These are phyloP conservation scores for Arthrobotrys megalospora DNA, from an alignment of 2,329 filamentous ascomycete genomes.

Conservation along the genomic window DNA sequence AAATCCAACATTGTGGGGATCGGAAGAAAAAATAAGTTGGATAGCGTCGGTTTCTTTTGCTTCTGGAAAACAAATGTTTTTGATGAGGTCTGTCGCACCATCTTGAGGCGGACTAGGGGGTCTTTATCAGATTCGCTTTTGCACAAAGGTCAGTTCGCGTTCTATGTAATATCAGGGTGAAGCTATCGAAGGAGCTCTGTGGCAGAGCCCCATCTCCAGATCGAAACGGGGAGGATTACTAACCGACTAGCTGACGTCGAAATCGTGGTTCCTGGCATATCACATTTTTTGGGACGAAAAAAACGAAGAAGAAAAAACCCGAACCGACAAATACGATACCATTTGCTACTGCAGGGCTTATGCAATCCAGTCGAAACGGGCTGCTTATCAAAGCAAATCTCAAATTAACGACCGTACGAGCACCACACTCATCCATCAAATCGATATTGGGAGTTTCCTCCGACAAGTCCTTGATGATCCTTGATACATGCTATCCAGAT, in stretches of 20 bases:
- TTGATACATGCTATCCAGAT: constrained; percentile 2
- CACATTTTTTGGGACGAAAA: constrained; percentile 32
- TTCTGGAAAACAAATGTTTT: constrained; percentile 26
- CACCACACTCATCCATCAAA: constrained; percentile 10
- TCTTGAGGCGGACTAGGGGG: constrained; percentile 34
- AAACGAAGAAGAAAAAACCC: neutral
- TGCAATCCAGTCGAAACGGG: constrained; percentile 16
- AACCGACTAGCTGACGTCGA: constrained; percentile 23
- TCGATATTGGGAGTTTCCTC: neutral
- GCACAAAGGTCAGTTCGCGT: constrained; percentile 16
- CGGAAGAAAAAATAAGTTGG: constrained; percentile 15
- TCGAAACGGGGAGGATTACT: constrained; percentile 44
- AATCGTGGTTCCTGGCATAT: constrained; percentile 35
- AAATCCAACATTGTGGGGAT: constrained; percentile 24
- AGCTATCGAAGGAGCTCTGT: constrained; percentile 45
- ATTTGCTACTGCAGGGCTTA: constrained; percentile 10
- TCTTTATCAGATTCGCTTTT: constrained; percentile 22
- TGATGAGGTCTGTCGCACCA: constrained; percentile 55
- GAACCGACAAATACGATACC: constrained; percentile 12
- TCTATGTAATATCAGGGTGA: constrained; percentile 32
- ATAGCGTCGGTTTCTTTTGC: constrained; percentile 7
- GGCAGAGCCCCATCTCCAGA: constrained; percentile 53
- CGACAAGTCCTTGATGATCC: constrained; percentile 37
- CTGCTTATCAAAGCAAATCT: constrained; percentile 50
- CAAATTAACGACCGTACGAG: constrained; percentile 23